Evolutionary conservation across 2,329 filamentous ascomycete genomes (phyloP).

Genomic region (Chrysoporthe austroafricana): DNA sequence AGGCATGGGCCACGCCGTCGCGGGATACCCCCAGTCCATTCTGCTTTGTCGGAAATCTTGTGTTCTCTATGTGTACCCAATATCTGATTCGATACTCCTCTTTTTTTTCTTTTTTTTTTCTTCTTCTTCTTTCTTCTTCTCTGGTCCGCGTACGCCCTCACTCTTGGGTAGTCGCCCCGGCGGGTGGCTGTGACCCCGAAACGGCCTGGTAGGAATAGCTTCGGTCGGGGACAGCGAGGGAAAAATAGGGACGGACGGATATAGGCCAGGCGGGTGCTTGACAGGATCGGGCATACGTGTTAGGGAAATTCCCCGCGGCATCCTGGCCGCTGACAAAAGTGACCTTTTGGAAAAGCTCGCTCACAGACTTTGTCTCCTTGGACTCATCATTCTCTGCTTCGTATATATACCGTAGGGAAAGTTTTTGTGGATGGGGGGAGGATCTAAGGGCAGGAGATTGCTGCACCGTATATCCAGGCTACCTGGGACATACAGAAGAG

Average conservation of each 20-base stretch:
- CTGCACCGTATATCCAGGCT: neutral
- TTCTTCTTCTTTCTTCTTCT: neutral
- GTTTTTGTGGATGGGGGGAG: neutral
- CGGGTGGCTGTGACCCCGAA: neutral
- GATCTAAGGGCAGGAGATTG: neutral
- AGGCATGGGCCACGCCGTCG: neutral
- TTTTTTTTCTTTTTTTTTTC: neutral
- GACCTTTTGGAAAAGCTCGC: no score
- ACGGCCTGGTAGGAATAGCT: neutral
- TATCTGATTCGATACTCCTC: neutral
- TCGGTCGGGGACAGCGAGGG: neutral
- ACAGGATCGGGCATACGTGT: neutral
- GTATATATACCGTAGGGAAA: neutral
- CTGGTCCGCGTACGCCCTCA: neutral
- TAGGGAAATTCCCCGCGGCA: no score
- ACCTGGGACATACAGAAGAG: neutral
- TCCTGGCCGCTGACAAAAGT: no score
- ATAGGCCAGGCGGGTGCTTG: neutral
- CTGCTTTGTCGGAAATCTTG: constrained; percentile 2
- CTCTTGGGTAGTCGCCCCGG: neutral
- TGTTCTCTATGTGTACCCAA: neutral
- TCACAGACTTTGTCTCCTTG: no score
- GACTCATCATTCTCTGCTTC: neutral
- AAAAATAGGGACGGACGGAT: neutral
- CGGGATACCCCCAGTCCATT: constrained; percentile 13